A percentile compares a stretch with the other conserved stretches of the same genome.
phyloP scores from a whole-genome alignment of 2,329 filamentous ascomycete species.

The Rugonectria rugulosa region DNA sequence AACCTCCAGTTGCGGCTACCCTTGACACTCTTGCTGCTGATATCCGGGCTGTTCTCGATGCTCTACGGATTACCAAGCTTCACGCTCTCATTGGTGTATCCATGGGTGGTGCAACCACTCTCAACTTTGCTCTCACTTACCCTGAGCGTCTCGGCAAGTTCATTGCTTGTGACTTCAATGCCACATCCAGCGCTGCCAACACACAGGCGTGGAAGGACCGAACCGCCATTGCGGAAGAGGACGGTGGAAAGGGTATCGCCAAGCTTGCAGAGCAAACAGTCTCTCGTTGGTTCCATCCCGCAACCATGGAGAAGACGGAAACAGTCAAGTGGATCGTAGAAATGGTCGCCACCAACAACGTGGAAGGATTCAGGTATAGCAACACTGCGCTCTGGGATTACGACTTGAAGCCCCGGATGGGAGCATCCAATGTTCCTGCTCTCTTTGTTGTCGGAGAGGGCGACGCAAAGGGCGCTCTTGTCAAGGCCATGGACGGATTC shows the following conservation, averaged over 20 bases:
- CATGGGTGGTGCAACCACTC: slow-evolving; percentile 79
- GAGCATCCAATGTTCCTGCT: slow-evolving; percentile 62
- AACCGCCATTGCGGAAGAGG: slow-evolving; percentile 69
- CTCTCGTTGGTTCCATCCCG: slow-evolving; percentile 78
- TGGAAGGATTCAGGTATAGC: slow-evolving; percentile 72
- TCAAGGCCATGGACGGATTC: slow-evolving; percentile 82
- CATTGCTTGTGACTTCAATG: slow-evolving; percentile 82
- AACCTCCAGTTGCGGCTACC: slow-evolving; percentile 58
- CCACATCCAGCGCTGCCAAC: slow-evolving; percentile 75
- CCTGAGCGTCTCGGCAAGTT: slow-evolving; percentile 67
- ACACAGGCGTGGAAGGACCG: slow-evolving; percentile 82
- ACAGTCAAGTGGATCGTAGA: slow-evolving; percentile 65
- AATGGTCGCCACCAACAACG: slow-evolving; percentile 73
- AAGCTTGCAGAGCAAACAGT: slow-evolving; percentile 76
- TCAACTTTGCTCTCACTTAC: slow-evolving; percentile 75
- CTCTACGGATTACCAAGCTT: slow-evolving; percentile 72
- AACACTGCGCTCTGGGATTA: slow-evolving; percentile 78
- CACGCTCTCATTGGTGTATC: slow-evolving; percentile 78
- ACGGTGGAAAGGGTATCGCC: slow-evolving; percentile 66
- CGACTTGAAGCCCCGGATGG: slow-evolving; percentile 67
- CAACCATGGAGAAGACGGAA: slow-evolving; percentile 54
- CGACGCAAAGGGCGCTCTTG: slow-evolving; percentile 75
- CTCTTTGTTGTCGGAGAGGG: slow-evolving; percentile 76
- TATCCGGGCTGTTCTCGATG: slow-evolving; percentile 69
- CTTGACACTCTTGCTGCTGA: slow-evolving; percentile 75